Evolutionary conservation across 169 alveolate genomes (phyloP).

Genomic region (Amoebophrya sp.): DNA sequence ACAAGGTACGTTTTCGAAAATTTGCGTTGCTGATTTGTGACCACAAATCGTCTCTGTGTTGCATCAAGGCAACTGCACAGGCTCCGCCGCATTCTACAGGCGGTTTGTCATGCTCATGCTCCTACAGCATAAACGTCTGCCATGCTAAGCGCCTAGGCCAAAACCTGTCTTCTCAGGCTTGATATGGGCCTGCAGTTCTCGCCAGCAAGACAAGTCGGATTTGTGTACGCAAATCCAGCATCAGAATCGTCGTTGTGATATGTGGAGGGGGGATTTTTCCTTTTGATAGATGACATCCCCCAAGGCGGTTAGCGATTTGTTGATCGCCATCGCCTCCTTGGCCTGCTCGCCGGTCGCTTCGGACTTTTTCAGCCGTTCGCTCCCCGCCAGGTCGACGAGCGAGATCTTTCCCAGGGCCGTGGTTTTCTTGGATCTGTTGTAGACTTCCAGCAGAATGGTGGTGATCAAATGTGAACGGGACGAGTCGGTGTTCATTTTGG

Average conservation of each 20-base stretch:
- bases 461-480: slow-evolving; percentile 73
- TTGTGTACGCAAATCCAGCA: no score
- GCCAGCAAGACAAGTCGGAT: no score
- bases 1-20: no score
- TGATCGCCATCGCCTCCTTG: slow-evolving; percentile 73
- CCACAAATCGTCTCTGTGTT: no score
- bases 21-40: no score
- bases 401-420: background rate
- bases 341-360: slow-evolving; percentile 70
- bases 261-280: slow-evolving; percentile 16
- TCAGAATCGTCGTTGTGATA: background rate
- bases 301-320: slow-evolving; percentile 68
- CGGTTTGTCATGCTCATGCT: no score
- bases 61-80: no score
- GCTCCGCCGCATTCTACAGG: no score
- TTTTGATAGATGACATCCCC: slow-evolving; percentile 77
- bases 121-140: no score
- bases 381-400: slow-evolving; percentile 79
- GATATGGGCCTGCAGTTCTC: no score
- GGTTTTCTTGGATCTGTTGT: slow-evolving; percentile 33
- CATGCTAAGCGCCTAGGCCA: no score
- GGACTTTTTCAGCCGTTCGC: slow-evolving; percentile 70
- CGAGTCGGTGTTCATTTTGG: slow-evolving; percentile 77
- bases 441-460: slow-evolving; percentile 53
- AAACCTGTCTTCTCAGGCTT: no score